Percentiles rank a stretch among this genome's conserved stretches.
phyloP scores from a whole-genome alignment of 257 asterid species.

The Perilla frutescens region DNA sequence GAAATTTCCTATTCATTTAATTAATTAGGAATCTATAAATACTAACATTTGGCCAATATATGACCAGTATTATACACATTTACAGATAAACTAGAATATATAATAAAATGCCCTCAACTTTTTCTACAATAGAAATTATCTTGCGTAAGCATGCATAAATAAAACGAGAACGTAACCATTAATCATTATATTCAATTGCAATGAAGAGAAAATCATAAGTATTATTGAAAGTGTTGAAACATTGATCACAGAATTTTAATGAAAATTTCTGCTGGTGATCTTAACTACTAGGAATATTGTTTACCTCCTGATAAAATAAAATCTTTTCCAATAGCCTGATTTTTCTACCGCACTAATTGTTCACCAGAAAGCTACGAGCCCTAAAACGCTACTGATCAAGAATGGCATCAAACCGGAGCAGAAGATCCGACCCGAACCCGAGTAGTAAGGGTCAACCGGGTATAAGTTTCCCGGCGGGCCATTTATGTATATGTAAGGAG shows the following conservation, averaged over 20 bases:
- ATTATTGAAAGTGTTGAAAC: slow-evolving; percentile 35
- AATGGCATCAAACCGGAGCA: slow-evolving; percentile 35
- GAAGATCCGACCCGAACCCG: slow-evolving; percentile 43
- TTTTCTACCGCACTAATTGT: slow-evolving; percentile 11
- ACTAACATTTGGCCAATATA: too few species aligned
- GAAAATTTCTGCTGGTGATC: slow-evolving; percentile 22
- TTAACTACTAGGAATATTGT: background rate
- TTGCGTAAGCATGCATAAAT: background rate
- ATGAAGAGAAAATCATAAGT: slow-evolving; percentile 19
- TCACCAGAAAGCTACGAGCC: slow-evolving; percentile 43
- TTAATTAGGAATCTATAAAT: too few species aligned
- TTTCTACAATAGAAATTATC: background rate
- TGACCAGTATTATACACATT: background rate
- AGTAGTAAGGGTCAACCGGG: slow-evolving; percentile 51
- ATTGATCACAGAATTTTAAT: slow-evolving; percentile 34
- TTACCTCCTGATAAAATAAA: slow-evolving; percentile 26
- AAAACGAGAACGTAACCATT: background rate
- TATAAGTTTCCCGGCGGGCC: slow-evolving; percentile 85
- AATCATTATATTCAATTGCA: slow-evolving; percentile 13
- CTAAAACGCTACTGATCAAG: slow-evolving; percentile 40
- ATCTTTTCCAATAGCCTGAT: slow-evolving; percentile 6
- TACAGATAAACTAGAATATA: background rate
- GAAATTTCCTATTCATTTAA: background rate
- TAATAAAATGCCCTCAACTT: background rate
- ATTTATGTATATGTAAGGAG: slow-evolving; percentile 66